A percentile compares a stretch with the other conserved stretches of the same genome.
These are phyloP conservation scores for Chrysophaeum taylorii DNA, from an alignment of 352 stramenopile species.

Conservation along the genomic window DNA sequence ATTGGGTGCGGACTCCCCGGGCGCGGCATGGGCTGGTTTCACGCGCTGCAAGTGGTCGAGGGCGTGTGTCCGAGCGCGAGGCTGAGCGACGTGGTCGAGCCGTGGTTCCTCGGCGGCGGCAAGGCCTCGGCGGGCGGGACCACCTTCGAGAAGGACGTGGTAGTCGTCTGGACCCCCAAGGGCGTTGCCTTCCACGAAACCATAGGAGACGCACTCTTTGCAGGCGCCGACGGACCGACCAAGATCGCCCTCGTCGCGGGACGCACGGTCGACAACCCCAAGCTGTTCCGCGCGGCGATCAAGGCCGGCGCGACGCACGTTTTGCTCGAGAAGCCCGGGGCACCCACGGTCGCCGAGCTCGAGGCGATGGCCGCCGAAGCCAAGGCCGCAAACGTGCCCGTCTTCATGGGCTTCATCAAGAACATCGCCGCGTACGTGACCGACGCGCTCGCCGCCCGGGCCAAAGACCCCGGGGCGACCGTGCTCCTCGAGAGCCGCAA, in stretches of 20 bases:
- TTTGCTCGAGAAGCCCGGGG: conserved; percentile 22
- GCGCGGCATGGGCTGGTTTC: conserved; percentile 27
- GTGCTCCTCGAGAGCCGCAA: conserved; percentile 17
- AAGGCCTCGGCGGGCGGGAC: conserved; percentile 8
- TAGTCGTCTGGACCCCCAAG: not conserved
- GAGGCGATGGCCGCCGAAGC: conserved; percentile 3
- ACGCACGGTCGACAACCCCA: conserved; percentile 19
- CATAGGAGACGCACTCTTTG: conserved; percentile 7
- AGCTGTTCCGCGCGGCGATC: conserved; percentile 14
- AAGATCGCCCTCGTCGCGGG: conserved; percentile 12
- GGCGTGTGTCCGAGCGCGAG: not conserved
- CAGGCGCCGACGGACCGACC: not conserved
- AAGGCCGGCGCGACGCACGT: conserved; percentile 22
- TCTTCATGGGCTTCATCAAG: conserved; percentile 28
- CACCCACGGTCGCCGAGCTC: conserved; percentile 14
- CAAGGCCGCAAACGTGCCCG: conserved; percentile 10
- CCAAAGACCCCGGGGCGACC: not conserved
- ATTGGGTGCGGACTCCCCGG: conserved; percentile 22
- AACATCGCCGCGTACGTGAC: conserved; percentile 25
- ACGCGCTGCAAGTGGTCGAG: conserved; percentile 21
- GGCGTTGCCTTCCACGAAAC: conserved; percentile 4
- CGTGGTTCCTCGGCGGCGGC: conserved; percentile 20
- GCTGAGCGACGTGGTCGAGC: conserved; percentile 18
- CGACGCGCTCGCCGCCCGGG: conserved; percentile 1
- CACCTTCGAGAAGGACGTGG: not conserved